Evolutionary conservation across 1,284 basidiomycete genomes (phyloP).

Genomic region (Cutaneotrichosporon arboriforme): DNA sequence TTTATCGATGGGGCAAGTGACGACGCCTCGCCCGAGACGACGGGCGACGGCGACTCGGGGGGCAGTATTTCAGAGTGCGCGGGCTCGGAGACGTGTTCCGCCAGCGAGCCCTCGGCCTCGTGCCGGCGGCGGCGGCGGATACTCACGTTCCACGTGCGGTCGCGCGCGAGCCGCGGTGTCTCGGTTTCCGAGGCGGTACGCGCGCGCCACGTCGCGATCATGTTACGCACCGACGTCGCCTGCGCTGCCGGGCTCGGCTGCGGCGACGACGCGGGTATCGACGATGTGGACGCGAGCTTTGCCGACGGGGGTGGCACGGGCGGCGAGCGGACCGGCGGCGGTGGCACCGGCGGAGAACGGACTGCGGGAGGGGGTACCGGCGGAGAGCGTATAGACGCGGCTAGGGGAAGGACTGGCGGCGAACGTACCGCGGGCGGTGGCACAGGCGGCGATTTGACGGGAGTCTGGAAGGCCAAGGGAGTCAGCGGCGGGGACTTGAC

Average conservation of each 20-base stretch:
- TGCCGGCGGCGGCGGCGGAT: conserved; percentile 58
- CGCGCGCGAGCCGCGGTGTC: neutral
- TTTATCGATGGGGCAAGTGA: neutral
- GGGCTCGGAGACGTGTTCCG: conserved; percentile 1
- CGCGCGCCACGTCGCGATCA: conserved; percentile 63
- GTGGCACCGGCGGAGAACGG: too few relatives aligned
- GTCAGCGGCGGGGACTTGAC: neutral
- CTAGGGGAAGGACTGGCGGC: neutral
- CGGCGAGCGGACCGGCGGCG: too few relatives aligned
- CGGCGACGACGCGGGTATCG: conserved; percentile 30
- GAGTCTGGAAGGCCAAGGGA: neutral
- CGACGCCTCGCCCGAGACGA: neutral
- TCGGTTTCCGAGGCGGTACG: conserved; percentile 8
- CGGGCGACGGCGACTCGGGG: neutral
- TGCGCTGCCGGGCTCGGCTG: conserved; percentile 30
- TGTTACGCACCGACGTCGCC: conserved; percentile 57
- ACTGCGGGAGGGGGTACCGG: neutral
- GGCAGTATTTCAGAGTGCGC: neutral
- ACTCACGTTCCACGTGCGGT: conserved; percentile 55
- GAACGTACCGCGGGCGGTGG: neutral
- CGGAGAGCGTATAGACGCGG: neutral
- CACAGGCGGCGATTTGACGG: neutral
- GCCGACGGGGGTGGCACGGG: too few relatives aligned
- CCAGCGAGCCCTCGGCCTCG: conserved; percentile 21
- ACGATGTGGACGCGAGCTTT: neutral